Evolutionary conservation across 2,329 filamentous ascomycete genomes (phyloP).

Genomic region (Penicillium rolfsii): DNA sequence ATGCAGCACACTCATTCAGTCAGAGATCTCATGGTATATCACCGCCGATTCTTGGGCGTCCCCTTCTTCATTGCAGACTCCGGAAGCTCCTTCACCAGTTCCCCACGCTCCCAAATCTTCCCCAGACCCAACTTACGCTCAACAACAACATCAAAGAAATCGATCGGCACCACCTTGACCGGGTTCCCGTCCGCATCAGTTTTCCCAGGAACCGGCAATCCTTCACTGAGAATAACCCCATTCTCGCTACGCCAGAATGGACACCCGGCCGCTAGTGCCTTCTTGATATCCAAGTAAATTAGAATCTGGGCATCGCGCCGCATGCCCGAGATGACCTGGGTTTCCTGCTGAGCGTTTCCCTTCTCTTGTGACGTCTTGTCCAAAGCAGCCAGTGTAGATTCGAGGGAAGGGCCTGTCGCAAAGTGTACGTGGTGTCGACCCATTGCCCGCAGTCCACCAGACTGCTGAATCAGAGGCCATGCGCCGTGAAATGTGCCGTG

Average conservation of each 20-base stretch:
- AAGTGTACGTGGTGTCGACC: slow-evolving; percentile 87
- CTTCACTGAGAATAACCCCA: slow-evolving; percentile 68
- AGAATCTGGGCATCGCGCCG: slow-evolving; percentile 74
- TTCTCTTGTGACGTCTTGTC: slow-evolving; percentile 23
- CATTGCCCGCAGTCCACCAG: slow-evolving; percentile 81
- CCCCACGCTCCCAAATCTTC: slow-evolving; percentile 67
- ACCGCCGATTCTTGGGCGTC: slow-evolving; percentile 18
- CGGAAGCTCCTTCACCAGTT: slow-evolving; percentile 54
- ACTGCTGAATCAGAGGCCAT: slow-evolving; percentile 73
- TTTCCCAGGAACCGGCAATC: slow-evolving; percentile 37
- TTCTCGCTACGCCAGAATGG: slow-evolving; percentile 81
- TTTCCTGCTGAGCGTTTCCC: slow-evolving; percentile 23
- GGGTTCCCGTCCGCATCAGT: slow-evolving; percentile 54
- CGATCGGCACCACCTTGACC: slow-evolving; percentile 63
- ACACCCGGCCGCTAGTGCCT: slow-evolving; percentile 64
- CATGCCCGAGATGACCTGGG: slow-evolving; percentile 76
- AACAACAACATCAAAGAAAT: slow-evolving; percentile 73
- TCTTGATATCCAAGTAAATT: slow-evolving; percentile 73
- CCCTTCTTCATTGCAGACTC: slow-evolving; percentile 46
- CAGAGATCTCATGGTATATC: neutral
- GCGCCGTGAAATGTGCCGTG: slow-evolving; percentile 88
- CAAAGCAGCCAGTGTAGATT: slow-evolving; percentile 36
- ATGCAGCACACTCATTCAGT: slow-evolving; percentile 30
- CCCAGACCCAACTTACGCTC: slow-evolving; percentile 73
- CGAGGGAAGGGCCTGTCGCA: slow-evolving; percentile 68